Conservation (phyloP, 139 green algal species). For the Picochlorum sp. region DNA sequence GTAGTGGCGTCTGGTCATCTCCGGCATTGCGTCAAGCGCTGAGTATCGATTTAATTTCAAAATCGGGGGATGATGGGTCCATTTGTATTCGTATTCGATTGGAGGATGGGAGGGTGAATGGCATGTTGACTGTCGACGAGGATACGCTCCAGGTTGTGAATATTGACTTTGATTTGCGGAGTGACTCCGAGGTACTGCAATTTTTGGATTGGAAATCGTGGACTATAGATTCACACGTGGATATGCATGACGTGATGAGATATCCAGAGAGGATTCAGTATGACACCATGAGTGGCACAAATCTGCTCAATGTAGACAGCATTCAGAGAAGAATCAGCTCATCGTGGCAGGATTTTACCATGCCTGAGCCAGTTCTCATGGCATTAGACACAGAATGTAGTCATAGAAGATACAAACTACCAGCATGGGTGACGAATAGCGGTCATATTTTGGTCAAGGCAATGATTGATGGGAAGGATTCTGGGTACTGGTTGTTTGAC, state of each 20-base stretch:
- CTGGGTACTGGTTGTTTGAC: slow-evolving; percentile 34
- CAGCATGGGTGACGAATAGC: slow-evolving; percentile 26
- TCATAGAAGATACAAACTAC: background rate
- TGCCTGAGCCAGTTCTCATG: background rate
- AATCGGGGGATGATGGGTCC: background rate
- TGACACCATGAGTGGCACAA: background rate
- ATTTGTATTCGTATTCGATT: background rate
- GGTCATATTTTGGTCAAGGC: slow-evolving; percentile 35
- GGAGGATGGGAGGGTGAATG: background rate
- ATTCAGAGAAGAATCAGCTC: too few relatives aligned
- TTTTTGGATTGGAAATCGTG: slow-evolving; percentile 2
- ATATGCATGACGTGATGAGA: background rate
- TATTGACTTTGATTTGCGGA: slow-evolving; percentile 1
- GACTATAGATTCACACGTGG: background rate
- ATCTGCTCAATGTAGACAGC: background rate
- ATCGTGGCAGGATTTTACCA: background rate
- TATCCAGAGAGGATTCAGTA: background rate
- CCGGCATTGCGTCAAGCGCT: slow-evolving; percentile 5
- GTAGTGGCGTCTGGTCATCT: slow-evolving; percentile 21
- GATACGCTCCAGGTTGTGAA: background rate
- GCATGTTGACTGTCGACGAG: background rate
- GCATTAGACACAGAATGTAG: background rate
- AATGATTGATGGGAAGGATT: slow-evolving; percentile 18
- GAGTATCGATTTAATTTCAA: background rate
- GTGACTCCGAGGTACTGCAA: background rate